Evolutionary conservation across 176 grass and related monocot genomes (phyloP).

Genomic region (Secale cereale): DNA sequence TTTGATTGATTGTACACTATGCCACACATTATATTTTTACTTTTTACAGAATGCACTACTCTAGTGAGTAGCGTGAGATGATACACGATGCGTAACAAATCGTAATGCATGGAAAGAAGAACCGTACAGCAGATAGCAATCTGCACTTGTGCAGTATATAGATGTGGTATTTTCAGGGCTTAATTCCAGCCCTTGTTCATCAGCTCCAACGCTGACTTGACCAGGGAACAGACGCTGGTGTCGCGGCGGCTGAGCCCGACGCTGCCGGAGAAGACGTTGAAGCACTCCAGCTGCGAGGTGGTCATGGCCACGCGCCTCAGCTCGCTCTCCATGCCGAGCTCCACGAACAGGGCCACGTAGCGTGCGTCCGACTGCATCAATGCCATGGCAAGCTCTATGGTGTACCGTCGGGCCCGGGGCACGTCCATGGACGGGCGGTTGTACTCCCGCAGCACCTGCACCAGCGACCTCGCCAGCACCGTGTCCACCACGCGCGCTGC

Average conservation of each 20-base stretch:
- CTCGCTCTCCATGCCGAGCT: conserved; percentile 47
- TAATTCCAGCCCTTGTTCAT: conserved; percentile 24
- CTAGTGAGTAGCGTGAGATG: neutral
- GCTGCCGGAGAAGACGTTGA: conserved; percentile 76
- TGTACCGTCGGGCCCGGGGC: conserved; percentile 55
- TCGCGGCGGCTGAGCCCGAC: conserved; percentile 56
- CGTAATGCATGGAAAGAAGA: neutral
- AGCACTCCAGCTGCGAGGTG: conserved; percentile 77
- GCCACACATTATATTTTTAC: neutral
- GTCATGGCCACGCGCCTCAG: conserved; percentile 40
- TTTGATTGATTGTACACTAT: neutral
- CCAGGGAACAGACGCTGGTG: conserved; percentile 32
- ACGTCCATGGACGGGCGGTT: conserved; percentile 41
- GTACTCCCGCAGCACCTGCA: conserved; percentile 41
- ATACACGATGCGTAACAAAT: neutral
- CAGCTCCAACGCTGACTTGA: conserved; percentile 42
- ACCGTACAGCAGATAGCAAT: neutral
- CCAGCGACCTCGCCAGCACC: conserved; percentile 33
- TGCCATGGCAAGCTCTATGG: conserved; percentile 51
- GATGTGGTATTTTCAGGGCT: neutral
- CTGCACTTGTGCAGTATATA: neutral
- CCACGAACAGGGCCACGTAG: conserved; percentile 31
- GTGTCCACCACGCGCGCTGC: conserved; percentile 30
- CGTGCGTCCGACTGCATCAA: conserved; percentile 50
- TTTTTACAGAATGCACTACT: neutral